Evolutionary conservation across 306 rosid genomes (phyloP).

Genomic region (Hippophae rhamnoides): DNA sequence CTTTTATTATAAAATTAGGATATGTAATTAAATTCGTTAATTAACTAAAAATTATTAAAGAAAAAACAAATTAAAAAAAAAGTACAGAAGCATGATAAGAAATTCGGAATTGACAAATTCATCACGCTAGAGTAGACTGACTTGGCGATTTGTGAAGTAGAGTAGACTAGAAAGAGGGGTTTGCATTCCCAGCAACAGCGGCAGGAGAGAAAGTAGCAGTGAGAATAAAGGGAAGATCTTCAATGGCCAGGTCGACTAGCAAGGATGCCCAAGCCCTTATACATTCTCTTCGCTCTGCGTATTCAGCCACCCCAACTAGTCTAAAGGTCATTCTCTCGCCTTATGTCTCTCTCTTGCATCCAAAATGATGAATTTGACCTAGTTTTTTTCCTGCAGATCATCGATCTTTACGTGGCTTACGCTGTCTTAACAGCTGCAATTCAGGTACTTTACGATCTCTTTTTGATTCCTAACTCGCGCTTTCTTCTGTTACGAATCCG

Average conservation of each 20-base stretch:
- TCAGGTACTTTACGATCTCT: conserved; percentile 38
- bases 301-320: conserved; percentile 61
- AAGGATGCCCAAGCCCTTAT: conserved; percentile 63
- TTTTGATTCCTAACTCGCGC: neutral
- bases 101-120: too few relatives aligned
- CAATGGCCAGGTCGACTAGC: conserved; percentile 31
- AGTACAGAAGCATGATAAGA: too few relatives aligned
- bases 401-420: conserved; percentile 67
- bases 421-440: conserved; percentile 72
- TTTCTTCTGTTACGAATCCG: neutral
- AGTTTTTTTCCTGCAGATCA: conserved; percentile 37
- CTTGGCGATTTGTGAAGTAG: too few relatives aligned
- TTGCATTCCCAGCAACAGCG: neutral
- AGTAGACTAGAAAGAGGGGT: too few relatives aligned
- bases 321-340: conserved; percentile 43
- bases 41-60: too few relatives aligned
- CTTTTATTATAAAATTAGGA: too few relatives aligned
- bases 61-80: too few relatives aligned
- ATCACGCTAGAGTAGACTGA: too few relatives aligned
- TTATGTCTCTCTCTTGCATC: neutral
- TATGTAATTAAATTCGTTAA: too few relatives aligned
- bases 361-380: conserved; percentile 10
- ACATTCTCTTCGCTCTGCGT: conserved; percentile 65
- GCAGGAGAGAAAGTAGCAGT: conserved; percentile 2
- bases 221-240: neutral